Percentiles rank a stretch among this genome's conserved stretches.
These are phyloP conservation scores for Pascua guehoae DNA, from an alignment of 1,284 basidiomycete genomes.

Conservation along the genomic window DNA sequence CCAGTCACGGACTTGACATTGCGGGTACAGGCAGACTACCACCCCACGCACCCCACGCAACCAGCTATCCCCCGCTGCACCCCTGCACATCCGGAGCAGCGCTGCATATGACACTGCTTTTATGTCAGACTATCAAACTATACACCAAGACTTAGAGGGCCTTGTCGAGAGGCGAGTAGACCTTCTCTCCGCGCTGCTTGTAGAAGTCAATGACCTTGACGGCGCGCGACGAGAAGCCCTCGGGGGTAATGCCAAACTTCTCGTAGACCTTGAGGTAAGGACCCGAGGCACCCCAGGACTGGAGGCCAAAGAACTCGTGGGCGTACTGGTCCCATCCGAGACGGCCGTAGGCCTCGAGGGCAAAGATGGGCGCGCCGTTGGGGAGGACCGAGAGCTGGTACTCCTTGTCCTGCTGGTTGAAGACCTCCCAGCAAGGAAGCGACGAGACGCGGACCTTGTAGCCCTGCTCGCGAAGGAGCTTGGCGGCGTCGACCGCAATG, in stretches of 20 bases:
- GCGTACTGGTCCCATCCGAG: slow-evolving; percentile 81
- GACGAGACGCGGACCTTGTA: slow-evolving; percentile 80
- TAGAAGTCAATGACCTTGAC: slow-evolving; percentile 86
- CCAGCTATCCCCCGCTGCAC: too few relatives aligned
- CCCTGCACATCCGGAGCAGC: too few relatives aligned
- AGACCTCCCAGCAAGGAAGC: slow-evolving; percentile 84
- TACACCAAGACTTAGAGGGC: slow-evolving; percentile 30
- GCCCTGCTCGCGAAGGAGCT: slow-evolving; percentile 68
- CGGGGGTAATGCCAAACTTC: slow-evolving; percentile 67
- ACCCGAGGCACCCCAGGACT: slow-evolving; percentile 80
- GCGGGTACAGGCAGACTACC: too few relatives aligned
- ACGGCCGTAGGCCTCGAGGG: slow-evolving; percentile 76
- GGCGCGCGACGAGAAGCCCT: slow-evolving; percentile 72
- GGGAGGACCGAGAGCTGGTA: slow-evolving; percentile 82
- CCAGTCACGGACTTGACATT: too few relatives aligned
- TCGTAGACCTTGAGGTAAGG: slow-evolving; percentile 75
- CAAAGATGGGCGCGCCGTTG: slow-evolving; percentile 82
- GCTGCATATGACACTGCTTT: neutral
- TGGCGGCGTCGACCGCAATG: slow-evolving; percentile 80
- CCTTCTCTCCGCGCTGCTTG: slow-evolving; percentile 68
- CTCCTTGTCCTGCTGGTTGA: slow-evolving; percentile 71
- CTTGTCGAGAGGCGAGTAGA: slow-evolving; percentile 70
- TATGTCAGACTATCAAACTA: neutral
- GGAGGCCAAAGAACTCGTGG: slow-evolving; percentile 81
- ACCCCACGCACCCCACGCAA: too few relatives aligned